Conservation (phyloP, 192 early-diverging fungal genomes). For the Coemansia asiatica region DNA sequence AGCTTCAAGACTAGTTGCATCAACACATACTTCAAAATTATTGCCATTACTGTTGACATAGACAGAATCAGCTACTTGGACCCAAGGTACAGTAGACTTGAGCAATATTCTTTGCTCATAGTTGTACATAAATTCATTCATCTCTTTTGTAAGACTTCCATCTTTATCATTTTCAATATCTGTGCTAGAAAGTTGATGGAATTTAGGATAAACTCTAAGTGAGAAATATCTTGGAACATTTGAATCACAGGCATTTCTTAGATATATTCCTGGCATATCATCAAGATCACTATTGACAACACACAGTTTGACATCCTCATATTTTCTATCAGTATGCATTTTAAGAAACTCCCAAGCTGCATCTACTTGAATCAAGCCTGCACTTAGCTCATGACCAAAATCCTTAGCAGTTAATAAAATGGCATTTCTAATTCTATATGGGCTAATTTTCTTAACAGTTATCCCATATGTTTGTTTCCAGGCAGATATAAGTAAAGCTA, state of each 20-base stretch:
- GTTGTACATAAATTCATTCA: constrained; percentile 62
- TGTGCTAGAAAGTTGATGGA: constrained; percentile 52
- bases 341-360: constrained; percentile 80
- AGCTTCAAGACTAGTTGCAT: constrained; percentile 74
- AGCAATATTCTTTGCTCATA: constrained; percentile 79
- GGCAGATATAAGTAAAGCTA: constrained; percentile 81
- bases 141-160: constrained; percentile 55
- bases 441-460: constrained; percentile 63
- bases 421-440: constrained; percentile 81
- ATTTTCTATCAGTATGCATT: constrained; percentile 53
- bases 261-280: constrained; percentile 69
- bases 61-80: constrained; percentile 69
- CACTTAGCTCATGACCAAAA: constrained; percentile 72
- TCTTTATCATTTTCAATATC: constrained; percentile 64
- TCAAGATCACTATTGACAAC: constrained; percentile 22
- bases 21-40: constrained; percentile 70
- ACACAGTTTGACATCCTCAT: constrained; percentile 69
- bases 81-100: constrained; percentile 70
- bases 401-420: constrained; percentile 71
- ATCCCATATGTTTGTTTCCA: constrained; percentile 64
- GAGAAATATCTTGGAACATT: constrained; percentile 59
- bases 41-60: constrained; percentile 66
- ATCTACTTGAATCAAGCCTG: constrained; percentile 85
- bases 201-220: constrained; percentile 33
- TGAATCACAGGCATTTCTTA: constrained; percentile 76